Percentiles rank a stretch among this genome's conserved stretches.
phyloP scores from a whole-genome alignment of 257 asterid species.

The Knoxia roxburghii region DNA sequence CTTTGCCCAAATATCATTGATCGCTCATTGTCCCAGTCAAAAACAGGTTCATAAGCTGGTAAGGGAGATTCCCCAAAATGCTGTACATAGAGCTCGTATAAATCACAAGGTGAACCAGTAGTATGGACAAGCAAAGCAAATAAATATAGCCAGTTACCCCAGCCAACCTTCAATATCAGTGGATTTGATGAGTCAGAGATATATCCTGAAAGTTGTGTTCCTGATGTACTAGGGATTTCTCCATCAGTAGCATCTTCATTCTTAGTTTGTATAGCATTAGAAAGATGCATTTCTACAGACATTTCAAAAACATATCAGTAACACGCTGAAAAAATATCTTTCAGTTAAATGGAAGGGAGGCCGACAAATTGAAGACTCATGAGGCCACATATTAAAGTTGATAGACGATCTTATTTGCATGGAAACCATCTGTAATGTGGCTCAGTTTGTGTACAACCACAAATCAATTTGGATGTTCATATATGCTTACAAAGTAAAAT shows the following conservation, averaged over 20 bases:
- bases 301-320: conserved; percentile 20
- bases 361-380: too few relatives aligned
- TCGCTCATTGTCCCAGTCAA: conserved; percentile 97
- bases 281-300: conserved; percentile 72
- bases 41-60: conserved; percentile 96
- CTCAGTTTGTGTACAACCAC: not conserved
- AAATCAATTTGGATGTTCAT: not conserved
- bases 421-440: not conserved
- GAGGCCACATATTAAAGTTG: too few relatives aligned
- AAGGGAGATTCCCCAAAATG: conserved; percentile 95
- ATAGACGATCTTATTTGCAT: not conserved
- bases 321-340: not conserved
- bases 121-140: not conserved
- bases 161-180: conserved; percentile 44
- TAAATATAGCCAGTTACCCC: not conserved
- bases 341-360: not conserved
- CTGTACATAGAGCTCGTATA: conserved; percentile 46
- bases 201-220: conserved; percentile 49
- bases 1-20: conserved; percentile 94
- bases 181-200: conserved; percentile 41
- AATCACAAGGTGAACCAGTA: conserved; percentile 1
- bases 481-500: not conserved
- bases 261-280: conserved; percentile 67
- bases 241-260: conserved; percentile 57
- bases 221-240: conserved; percentile 81